phyloP scores from a whole-genome alignment of 2,329 filamentous ascomycete species.

The Fusarium nygamai region DNA sequence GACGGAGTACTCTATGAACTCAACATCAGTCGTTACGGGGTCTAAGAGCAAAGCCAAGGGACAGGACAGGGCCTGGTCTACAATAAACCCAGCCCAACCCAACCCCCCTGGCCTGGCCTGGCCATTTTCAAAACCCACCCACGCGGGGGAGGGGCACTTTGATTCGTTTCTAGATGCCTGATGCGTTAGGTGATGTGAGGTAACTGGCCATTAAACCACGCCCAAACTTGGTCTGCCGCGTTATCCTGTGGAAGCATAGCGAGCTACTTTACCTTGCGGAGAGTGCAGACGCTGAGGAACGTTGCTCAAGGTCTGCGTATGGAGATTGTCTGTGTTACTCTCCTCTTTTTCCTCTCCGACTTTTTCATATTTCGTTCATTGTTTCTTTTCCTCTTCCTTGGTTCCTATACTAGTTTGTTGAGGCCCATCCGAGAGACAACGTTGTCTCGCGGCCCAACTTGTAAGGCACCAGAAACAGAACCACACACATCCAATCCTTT shows the following conservation, averaged over 20 bases:
- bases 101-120: constrained; percentile 10
- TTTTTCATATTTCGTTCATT: not conserved
- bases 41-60: not conserved
- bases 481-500: constrained; percentile 19
- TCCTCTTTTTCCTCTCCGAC: constrained; percentile 7
- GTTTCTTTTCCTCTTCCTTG: not conserved
- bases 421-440: constrained; percentile 1
- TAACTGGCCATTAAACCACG: constrained; percentile 36
- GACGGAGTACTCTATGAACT: constrained; percentile 6
- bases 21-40: constrained; percentile 22
- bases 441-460: constrained; percentile 42
- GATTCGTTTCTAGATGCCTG: constrained; percentile 38
- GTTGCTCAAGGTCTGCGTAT: constrained; percentile 10
- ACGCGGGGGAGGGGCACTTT: constrained; percentile 43
- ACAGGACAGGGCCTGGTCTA: constrained; percentile 1
- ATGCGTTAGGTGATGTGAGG: constrained; percentile 40
- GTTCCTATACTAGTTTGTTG: constrained; percentile 13
- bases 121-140: constrained; percentile 31
- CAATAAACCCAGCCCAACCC: not conserved
- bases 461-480: constrained; percentile 33
- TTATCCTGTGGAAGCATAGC: constrained; percentile 29
- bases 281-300: constrained; percentile 24
- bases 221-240: constrained; percentile 42
- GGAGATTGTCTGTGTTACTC: not conserved
- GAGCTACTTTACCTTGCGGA: not conserved